These are phyloP conservation scores for Cylindrodendrum hubeiense DNA, from an alignment of 2,329 filamentous ascomycete genomes.

Conservation along the genomic window DNA sequence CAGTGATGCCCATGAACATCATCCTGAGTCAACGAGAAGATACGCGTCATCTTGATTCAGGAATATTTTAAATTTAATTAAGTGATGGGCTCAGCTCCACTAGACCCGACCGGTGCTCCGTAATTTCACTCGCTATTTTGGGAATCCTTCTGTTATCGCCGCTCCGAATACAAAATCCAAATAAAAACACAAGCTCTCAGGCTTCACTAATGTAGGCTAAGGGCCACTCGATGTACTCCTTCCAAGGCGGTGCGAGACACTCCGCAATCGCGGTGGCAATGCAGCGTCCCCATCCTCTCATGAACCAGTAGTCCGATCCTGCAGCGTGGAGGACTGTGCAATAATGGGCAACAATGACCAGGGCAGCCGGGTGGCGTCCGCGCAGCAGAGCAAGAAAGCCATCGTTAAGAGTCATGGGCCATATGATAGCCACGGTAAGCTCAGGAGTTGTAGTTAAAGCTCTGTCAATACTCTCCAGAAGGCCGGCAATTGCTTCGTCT, in stretches of 20 bases:
- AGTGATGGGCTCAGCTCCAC: not conserved
- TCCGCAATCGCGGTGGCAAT: not conserved
- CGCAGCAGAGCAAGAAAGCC: slow-evolving; percentile 10
- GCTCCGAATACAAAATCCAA: not conserved
- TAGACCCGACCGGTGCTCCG: not conserved
- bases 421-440: slow-evolving; percentile 16
- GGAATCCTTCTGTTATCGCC: not conserved
- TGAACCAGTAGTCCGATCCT: slow-evolving; percentile 8
- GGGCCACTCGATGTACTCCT: not conserved
- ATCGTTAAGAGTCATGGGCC: slow-evolving; percentile 16
- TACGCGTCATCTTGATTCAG: not conserved
- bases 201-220: not conserved
- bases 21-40: not conserved
- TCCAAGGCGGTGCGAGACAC: not conserved
- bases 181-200: not conserved
- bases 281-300: not conserved
- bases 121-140: not conserved
- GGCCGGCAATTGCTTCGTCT: not conserved
- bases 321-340: slow-evolving; percentile 13
- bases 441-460: slow-evolving; percentile 10
- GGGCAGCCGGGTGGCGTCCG: slow-evolving; percentile 1
- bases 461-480: not conserved
- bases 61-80: not conserved
- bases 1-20: not conserved
- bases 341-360: slow-evolving; percentile 12